Conservation (phyloP, 2,329 filamentous ascomycete species). For the Pyrenophora seminiperda region DNA sequence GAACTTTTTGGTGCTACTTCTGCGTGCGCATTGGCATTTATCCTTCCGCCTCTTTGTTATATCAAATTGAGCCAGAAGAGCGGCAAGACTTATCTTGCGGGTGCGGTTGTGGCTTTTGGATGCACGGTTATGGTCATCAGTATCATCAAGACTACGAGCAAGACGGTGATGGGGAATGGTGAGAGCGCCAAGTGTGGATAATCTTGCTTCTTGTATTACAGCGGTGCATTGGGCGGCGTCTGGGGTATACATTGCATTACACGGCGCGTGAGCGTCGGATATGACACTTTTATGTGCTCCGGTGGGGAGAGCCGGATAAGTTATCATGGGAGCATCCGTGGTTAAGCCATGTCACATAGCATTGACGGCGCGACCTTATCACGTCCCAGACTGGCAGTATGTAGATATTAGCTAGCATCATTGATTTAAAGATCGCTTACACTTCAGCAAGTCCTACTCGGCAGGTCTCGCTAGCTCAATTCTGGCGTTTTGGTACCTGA, state of each 20-base stretch:
- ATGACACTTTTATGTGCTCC: background rate
- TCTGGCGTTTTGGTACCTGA: too few relatives aligned
- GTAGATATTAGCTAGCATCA: too few relatives aligned
- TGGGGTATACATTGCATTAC: constrained; percentile 11
- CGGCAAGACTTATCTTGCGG: constrained; percentile 74
- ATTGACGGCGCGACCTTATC: background rate
- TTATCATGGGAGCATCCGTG: background rate
- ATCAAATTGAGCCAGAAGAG: constrained; percentile 86
- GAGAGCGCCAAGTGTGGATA: constrained; percentile 35
- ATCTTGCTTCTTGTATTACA: constrained; percentile 24
- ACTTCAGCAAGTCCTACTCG: too few relatives aligned
- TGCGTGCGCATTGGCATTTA: constrained; percentile 92
- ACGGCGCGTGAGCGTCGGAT: background rate
- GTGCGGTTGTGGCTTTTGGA: constrained; percentile 78
- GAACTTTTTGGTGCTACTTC: constrained; percentile 95
- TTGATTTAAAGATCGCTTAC: too few relatives aligned
- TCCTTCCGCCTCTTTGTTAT: constrained; percentile 92
- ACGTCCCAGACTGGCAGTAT: background rate
- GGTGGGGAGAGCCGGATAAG: background rate
- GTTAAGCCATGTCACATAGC: background rate
- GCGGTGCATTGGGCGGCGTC: constrained; percentile 26
- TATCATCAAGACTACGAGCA: constrained; percentile 39
- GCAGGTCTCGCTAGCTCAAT: too few relatives aligned
- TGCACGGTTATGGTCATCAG: constrained; percentile 75
- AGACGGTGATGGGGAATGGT: constrained; percentile 31